Evolutionary conservation across 108 stramenopile species (phyloP).

Genomic region (Parmales sp.): DNA sequence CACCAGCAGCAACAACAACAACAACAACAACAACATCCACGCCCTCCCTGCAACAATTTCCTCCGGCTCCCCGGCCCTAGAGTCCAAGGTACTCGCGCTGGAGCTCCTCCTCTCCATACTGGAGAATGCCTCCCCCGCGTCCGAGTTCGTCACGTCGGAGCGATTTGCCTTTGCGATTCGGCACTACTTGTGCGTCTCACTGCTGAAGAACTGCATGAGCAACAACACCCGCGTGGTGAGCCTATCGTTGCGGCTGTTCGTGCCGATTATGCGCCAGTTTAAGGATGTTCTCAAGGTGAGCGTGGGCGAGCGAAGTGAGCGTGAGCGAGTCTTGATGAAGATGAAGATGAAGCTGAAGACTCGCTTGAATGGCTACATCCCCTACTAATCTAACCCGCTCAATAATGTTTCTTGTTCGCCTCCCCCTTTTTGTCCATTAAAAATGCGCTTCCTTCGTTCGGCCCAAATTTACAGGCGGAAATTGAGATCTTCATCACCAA

Average conservation of each 20-base stretch:
- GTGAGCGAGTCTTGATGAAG: no score
- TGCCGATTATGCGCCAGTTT: conserved; percentile 77
- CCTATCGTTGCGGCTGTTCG: conserved; percentile 83
- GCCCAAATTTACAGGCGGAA: conserved; percentile 26
- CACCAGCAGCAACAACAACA: no score
- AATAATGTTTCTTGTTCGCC: no score
- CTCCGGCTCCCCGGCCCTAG: conserved; percentile 48
- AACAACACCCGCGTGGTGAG: conserved; percentile 70
- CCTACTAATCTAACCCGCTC: neutral
- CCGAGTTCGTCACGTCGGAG: conserved; percentile 40
- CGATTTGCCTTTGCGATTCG: conserved; percentile 81
- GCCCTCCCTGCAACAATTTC: conserved; percentile 27
- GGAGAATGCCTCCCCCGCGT: conserved; percentile 52
- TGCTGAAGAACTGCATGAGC: conserved; percentile 90
- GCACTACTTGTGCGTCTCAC: conserved; percentile 77
- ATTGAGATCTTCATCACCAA: conserved; percentile 96
- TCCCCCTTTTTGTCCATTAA: conserved; percentile 4
- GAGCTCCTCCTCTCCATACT: conserved; percentile 85
- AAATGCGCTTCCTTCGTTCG: conserved; percentile 13
- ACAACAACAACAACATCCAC: neutral
- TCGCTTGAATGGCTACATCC: neutral
- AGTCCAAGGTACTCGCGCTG: conserved; percentile 80
- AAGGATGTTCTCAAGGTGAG: conserved; percentile 75
- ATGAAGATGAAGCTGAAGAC: neutral
- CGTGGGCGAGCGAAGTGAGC: no score